These are phyloP conservation scores for Ganoderma boninense DNA, from an alignment of 1,284 basidiomycete genomes.

Conservation along the genomic window DNA sequence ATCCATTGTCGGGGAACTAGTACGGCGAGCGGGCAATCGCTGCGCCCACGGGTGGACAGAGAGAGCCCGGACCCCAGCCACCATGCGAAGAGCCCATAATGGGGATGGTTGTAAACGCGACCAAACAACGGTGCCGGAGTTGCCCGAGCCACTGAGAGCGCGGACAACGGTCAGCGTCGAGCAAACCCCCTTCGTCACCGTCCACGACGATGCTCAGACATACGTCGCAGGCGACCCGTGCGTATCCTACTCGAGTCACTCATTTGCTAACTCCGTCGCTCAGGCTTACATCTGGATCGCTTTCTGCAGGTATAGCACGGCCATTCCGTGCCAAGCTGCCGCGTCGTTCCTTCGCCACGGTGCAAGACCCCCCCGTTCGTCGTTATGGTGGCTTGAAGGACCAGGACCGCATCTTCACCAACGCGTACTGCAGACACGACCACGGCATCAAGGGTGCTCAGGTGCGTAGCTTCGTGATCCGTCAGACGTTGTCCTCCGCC, in stretches of 20 bases:
- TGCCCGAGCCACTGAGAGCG: slow-evolving; percentile 29
- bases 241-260: no score
- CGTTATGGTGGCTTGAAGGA: slow-evolving; percentile 92
- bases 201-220: slow-evolving; percentile 45
- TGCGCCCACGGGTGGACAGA: no score
- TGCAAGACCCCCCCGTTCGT: slow-evolving; percentile 83
- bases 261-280: neutral
- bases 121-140: slow-evolving; percentile 29
- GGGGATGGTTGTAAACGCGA: slow-evolving; percentile 16
- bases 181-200: slow-evolving; percentile 37
- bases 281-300: neutral
- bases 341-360: slow-evolving; percentile 74
- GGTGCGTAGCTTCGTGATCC: slow-evolving; percentile 51
- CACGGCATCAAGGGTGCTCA: slow-evolving; percentile 90
- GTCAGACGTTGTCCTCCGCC: slow-evolving; percentile 12
- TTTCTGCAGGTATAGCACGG: slow-evolving; percentile 45
- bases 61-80: neutral
- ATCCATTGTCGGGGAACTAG: neutral
- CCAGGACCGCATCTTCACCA: slow-evolving; percentile 94
- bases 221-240: slow-evolving; percentile 40
- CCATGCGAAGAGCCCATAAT: neutral
- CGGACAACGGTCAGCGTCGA: slow-evolving; percentile 30
- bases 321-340: slow-evolving; percentile 48
- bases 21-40: neutral
- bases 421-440: slow-evolving; percentile 86